Evolutionary conservation across 257 asterid genomes (phyloP).

Genomic region (Solanum dulcamara): DNA sequence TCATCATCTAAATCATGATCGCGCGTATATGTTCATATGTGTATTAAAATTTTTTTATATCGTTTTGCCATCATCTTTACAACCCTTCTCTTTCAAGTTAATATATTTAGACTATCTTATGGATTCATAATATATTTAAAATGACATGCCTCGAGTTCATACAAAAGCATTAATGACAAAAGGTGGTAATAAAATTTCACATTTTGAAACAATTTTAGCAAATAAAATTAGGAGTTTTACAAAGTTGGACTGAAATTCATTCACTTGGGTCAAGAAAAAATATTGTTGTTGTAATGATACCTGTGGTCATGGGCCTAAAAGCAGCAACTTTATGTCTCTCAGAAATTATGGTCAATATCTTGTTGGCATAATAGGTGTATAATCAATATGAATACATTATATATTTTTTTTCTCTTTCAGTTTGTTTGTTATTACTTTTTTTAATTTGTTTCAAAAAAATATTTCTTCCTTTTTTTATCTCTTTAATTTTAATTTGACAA

Average conservation of each 20-base stretch:
- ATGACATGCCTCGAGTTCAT: background rate
- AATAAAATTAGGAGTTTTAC: background rate
- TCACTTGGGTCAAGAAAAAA: background rate
- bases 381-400: too few species aligned
- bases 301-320: background rate
- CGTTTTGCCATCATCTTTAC: background rate
- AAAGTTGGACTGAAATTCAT: background rate
- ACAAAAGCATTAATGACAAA: background rate
- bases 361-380: too few species aligned
- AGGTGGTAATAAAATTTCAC: too few species aligned
- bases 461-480: rapidly evolving
- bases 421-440: too few species aligned
- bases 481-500: too few species aligned
- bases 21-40: too few species aligned
- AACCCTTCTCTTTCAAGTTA: background rate
- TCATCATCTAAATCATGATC: too few species aligned
- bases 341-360: too few species aligned
- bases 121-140: too few species aligned
- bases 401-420: too few species aligned
- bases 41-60: background rate
- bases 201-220: background rate
- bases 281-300: background rate
- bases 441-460: too few species aligned
- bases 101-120: too few species aligned
- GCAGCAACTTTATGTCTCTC: background rate